Base-by-base conservation (phyloP, 2,329 filamentous ascomycete genomes). In the Penicillium sumatraense region DNA sequence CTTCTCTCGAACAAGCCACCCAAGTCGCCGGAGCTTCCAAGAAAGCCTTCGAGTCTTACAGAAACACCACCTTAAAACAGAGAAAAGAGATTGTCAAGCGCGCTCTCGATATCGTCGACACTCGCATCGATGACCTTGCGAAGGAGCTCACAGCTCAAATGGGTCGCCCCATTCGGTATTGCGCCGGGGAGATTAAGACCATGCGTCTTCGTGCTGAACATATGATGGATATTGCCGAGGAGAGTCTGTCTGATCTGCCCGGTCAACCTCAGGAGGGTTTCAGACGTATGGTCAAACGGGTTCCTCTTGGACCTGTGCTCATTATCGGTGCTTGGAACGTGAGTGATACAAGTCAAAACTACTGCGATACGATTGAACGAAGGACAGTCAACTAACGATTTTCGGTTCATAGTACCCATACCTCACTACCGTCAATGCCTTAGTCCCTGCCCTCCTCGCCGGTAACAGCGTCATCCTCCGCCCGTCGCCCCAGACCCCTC, bases 321-420 rank as follows among this genome's bases (percentile, higher is more conserved):
- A 83, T 96, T 63, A 83, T 96, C 56, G 96, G 96, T 72, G 89
- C 93, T 3, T 96, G 93, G 93, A 96, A 96, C 76, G 92, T 95
- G 76, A 78, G 91, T 79, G 45, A 6, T 13, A n/a, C n/a, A n/a
- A n/a, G n/a, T n/a, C n/a, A n/a, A n/a, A n/a, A n/a, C n/a, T n/a
- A n/a, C n/a, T n/a, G n/a, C n/a, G n/a, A n/a, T n/a, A n/a, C n/a
- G n/a, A n/a, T n/a, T n/a, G n/a, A n/a, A n/a, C n/a, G n/a, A n/a
- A n/a, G n/a, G n/a, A n/a, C n/a, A n/a, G n/a, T 20, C 21, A 24
- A 42, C 20, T 24, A 24, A 42, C 13, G 11, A 14, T 42, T 42
- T n/a, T 24, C 18, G 38, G 23, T 42, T 16, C 26, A 18, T 65
- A 96, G 91, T 96, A 96, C 70, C 92, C 93, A 23, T 96, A 96